phyloP scores from a whole-genome alignment of 441 rosid genomes.

The Corymbia citriodora region DNA sequence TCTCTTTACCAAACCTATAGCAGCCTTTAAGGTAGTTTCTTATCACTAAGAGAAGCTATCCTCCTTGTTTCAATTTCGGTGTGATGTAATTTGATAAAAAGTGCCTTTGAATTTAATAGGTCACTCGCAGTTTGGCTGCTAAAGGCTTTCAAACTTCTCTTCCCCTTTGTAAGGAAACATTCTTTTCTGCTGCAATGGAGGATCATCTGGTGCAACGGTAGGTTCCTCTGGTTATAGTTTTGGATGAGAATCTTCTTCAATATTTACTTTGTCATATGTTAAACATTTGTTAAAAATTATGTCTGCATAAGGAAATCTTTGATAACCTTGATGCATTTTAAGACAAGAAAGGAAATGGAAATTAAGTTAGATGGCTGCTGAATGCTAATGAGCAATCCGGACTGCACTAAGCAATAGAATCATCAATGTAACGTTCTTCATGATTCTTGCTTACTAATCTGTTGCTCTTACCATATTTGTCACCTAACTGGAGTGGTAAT shows the following conservation, averaged over 20 bases:
- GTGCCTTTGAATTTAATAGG: conserved; percentile 30
- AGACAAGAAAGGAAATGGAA: neutral
- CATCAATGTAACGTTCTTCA: neutral
- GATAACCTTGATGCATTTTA: neutral
- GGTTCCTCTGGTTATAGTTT: conserved; percentile 9
- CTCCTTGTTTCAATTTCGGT: neutral
- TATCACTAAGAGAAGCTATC: neutral
- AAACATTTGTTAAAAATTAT: neutral
- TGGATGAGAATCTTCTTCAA: neutral
- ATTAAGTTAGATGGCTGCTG: neutral
- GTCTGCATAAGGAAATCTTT: neutral
- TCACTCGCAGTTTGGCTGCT: conserved; percentile 83
- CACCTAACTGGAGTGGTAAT: neutral
- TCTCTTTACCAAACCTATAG: conserved; percentile 79
- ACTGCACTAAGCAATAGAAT: neutral
- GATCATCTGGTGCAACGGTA: conserved; percentile 62
- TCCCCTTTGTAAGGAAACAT: conserved; percentile 81
- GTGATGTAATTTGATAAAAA: neutral
- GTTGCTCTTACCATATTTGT: neutral
- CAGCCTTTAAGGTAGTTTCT: conserved; percentile 72
- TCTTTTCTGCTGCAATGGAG: conserved; percentile 69
- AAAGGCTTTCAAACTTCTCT: conserved; percentile 81
- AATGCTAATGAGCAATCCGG: neutral
- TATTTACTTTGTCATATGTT: neutral
- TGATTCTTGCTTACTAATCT: neutral